Percentiles rank a stretch among this genome's conserved stretches.
Evolutionary conservation across 208 protist genomes (phyloP).

Genomic region (Leishmania mexicana): DNA sequence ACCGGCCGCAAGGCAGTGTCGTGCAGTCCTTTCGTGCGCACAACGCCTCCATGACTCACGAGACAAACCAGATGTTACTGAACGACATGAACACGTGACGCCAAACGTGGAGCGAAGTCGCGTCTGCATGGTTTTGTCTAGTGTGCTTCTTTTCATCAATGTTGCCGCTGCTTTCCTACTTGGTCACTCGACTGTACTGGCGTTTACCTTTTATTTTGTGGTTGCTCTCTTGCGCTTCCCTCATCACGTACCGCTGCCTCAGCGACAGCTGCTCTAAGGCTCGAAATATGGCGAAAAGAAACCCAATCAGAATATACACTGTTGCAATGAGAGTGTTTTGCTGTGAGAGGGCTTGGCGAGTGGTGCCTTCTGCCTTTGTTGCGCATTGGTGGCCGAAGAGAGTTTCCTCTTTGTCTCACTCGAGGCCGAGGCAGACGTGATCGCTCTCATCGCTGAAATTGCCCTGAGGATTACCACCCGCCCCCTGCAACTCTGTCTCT

Average conservation of each 20-base stretch:
- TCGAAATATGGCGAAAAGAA: too few species aligned
- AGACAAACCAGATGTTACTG: conserved; percentile 10
- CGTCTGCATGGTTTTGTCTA: not conserved
- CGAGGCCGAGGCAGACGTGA: not conserved
- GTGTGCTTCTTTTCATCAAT: not conserved
- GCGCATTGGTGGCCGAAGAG: not conserved
- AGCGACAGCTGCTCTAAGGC: not conserved
- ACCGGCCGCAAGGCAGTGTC: conserved; percentile 13
- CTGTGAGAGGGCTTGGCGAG: not conserved
- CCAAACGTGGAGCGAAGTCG: not conserved
- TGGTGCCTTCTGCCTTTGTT: not conserved
- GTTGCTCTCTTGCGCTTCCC: not conserved
- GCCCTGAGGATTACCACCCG: not conserved
- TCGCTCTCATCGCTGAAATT: not conserved
- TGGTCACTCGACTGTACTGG: not conserved
- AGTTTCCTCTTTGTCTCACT: conserved; percentile 8
- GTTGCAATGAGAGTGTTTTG: not conserved
- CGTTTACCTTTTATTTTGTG: not conserved
- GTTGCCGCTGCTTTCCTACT: conserved; percentile 1
- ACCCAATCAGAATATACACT: not conserved
- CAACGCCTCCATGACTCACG: conserved; percentile 14
- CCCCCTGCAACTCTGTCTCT: not conserved
- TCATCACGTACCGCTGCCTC: not conserved
- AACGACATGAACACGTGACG: not conserved
- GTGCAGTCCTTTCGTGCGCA: conserved; percentile 35